Conservation (phyloP, 768 basidiomycete species). For the Mycena kentingensis region DNA sequence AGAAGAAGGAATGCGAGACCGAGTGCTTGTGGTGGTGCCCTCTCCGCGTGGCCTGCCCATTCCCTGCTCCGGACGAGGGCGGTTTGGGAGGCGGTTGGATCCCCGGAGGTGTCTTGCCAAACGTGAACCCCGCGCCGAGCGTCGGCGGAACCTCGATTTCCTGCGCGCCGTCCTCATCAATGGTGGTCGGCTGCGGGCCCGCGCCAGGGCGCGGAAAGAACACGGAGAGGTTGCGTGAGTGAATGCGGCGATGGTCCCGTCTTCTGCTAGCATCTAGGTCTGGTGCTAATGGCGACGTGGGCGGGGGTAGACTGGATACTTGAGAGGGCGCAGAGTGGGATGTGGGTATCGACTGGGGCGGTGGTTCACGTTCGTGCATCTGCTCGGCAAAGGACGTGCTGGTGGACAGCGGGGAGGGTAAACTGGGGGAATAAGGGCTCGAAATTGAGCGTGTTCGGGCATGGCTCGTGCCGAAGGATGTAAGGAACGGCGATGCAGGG, state of each 20-base stretch:
- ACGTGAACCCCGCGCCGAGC: conserved; percentile 40
- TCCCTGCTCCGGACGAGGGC: conserved; percentile 31
- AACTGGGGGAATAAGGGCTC: conserved; percentile 48
- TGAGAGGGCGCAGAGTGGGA: conserved; percentile 24
- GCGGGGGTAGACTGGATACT: conserved; percentile 20
- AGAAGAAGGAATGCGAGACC: conserved; percentile 92
- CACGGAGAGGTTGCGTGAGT: conserved; percentile 88
- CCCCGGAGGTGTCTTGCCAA: conserved; percentile 35
- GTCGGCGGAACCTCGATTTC: conserved; percentile 50
- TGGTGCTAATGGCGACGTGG: conserved; percentile 13
- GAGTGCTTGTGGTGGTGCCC: conserved; percentile 95
- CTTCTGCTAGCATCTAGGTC: not conserved
- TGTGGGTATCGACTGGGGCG: conserved; percentile 25
- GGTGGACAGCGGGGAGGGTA: conserved; percentile 53
- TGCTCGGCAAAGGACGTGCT: conserved; percentile 36
- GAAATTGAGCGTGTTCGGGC: conserved; percentile 53
- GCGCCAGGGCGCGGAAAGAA: conserved; percentile 86
- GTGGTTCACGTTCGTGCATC: conserved; percentile 4
- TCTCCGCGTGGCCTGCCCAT: conserved; percentile 47
- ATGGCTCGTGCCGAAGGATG: conserved; percentile 37
- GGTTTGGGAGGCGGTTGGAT: conserved; percentile 39
- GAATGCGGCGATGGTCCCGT: conserved; percentile 66
- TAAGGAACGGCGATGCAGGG: conserved; percentile 34
- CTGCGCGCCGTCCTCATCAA: conserved; percentile 68
- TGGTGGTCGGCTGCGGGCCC: conserved; percentile 52